Evolutionary conservation across 2,329 filamentous ascomycete species (phyloP), one percentile per base, ranked within the genome.

Genomic region (Parastagonospora avenae): DNA sequence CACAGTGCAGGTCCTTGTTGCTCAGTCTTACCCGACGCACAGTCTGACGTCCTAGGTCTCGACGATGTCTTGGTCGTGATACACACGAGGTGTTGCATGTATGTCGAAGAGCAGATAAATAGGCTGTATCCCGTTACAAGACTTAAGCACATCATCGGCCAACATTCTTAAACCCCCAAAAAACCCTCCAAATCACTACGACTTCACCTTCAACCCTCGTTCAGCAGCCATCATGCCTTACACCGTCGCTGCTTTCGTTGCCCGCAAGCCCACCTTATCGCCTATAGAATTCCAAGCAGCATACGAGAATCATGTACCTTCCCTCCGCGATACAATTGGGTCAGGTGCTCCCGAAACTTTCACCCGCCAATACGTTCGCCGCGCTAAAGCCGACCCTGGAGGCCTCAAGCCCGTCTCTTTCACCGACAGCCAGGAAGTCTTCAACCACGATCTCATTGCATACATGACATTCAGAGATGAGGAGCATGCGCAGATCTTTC

Each of bases 211-310:
- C 19, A 14, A 37, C 6, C 14, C 8, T 14, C n/a, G 9, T 1
- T 37, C 35, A 37, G 19, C 42, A 24, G 35, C 15, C 50, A 54
- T 31, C 28, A 54, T 54, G 52, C 39, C 52, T 48, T 54, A 50
- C 52, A 52, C 49, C 12, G 36, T 55, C 45, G 52, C 45, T 24
- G 44, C 52, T 16, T 52, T 55, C 49, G 40, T 49, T 11, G 52
- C 49, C 30, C 52, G 52, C 45, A 42, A 46, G 27, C 45, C 48
- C 14, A 32, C 47, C 4, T 24, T 52, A 32, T 40, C 44, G 27
- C 48, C 49, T 12, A 29, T 19, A 15, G 45, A 48, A 3, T 55
- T 55, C 46, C 29, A 46, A 24, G 12, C 36, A 30, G 29, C 35
- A 19, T 55, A 55, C 37, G 52, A 55, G 12, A 27, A 19, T 6